Base-by-base conservation (phyloP, 495 filamentous ascomycete species). In the Usnea hakonensis region DNA sequence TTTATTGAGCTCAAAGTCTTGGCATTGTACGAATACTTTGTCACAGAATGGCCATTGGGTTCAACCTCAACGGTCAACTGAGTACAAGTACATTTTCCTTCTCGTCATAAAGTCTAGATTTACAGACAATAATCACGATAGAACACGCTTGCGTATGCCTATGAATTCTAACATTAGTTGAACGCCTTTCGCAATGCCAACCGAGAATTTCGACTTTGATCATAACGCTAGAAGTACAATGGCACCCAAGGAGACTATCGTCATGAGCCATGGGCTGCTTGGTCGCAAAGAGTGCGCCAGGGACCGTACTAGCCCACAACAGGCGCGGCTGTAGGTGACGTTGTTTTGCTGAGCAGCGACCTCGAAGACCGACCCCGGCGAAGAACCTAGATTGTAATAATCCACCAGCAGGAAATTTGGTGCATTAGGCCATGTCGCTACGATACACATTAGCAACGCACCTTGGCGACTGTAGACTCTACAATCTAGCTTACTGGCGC, bases 371-470 rank as follows among this genome's bases (percentile, higher is more conserved):
- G 88, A 87, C n/a, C 93, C 93, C 60, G 83, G 81, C 57, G 75
- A 83, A 16, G 75, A 77, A 56, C 89, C 90, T 57, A 74, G 73
- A 67, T 95, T 88, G 74, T 93, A 95, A 71, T 89, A 95, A 71
- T 97, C 93, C 6, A 96, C 90, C 32, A 96, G 83, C 10, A 97
- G 79, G 67, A 95, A 88, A 70, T 89, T 96, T 0, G 93, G 93
- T 2, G 88, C 79, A 40, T 87, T 82, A 26, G 77, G 77, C 88
- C 89, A 95, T 28, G 75, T 74, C 0, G 62, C 77, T 76, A 56
- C 23, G 44, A 33, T n/a, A 30, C 17, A 46, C 28, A 26, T 65
- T 40, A 59, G 70, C 65, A 70, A 59, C 55, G 41, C 60, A 30
- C 53, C 32, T 48, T 50, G 3, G 59, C 35, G 65, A 37, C 35